Base-by-base conservation (phyloP, 2,329 filamentous ascomycete genomes). In the Alternaria sp. region DNA sequence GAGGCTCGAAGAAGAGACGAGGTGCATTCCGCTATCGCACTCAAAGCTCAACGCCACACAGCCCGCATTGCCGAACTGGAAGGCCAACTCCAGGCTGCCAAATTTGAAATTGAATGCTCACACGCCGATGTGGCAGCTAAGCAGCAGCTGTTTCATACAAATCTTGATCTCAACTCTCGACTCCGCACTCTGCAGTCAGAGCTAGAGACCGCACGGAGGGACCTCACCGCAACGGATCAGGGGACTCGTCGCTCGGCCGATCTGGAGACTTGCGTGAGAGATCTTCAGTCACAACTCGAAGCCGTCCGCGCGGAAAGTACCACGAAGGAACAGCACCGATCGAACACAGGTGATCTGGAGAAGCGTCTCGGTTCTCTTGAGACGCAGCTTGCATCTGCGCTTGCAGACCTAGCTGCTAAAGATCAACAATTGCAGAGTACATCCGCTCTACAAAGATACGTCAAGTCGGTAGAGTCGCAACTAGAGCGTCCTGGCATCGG, bases 51-150 rank as follows among this genome's bases (percentile, higher is more conserved):
- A 12, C 32, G 57, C 3, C 58, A 68, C 7, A 57, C 58, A 9
- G 51, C 57, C 8, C 67, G 63, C 11, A 64, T 69, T 22, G 47
- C 63, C 14, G 60, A 69, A 7, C 67, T 78, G 18, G 70, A 76
- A 43, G 57, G 63, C 6, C 65, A 65, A 5, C 54, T 76, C 1
- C 64, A 68, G 20, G 62, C 66, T 7, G 60, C 72, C n/a, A 60
- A 66, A n/a, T 69, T 69, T 14, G 67, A 72, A 42, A 57, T 74
- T 3, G 66, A 75, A 51, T 70, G 69, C 32, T 71, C 70, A 1
- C 66, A 72, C 36, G 63, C 69, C 11, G 64, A 75, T 42, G 56
- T 68, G 18, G 61, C 68, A 8, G 61, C 67, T 9, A 75, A 73
- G 54, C 65, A 74, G 18, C 64, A 71, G 52, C 61, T 75, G 3